phyloP scores from a whole-genome alignment of 2,329 filamentous ascomycete genomes.

The Pyrenochaeta sp. region DNA sequence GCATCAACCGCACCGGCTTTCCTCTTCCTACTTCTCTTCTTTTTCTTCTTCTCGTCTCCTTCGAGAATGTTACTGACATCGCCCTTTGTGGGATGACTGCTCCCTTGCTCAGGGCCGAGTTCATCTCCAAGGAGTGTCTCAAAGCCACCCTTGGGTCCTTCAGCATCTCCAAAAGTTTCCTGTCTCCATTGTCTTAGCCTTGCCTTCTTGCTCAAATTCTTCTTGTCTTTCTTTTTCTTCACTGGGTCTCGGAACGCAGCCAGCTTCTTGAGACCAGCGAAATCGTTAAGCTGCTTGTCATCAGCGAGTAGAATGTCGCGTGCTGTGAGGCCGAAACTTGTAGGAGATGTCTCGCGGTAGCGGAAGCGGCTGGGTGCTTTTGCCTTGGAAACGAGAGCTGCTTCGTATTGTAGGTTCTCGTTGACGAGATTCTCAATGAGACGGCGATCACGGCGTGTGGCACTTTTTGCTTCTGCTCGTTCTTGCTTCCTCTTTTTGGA shows the following conservation, averaged over 20 bases:
- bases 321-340: slow-evolving; percentile 86
- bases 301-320: slow-evolving; percentile 91
- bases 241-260: slow-evolving; percentile 86
- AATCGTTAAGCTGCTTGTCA: slow-evolving; percentile 86
- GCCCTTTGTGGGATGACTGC: no score
- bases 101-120: slow-evolving; percentile 1
- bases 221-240: slow-evolving; percentile 89
- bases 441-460: slow-evolving; percentile 79
- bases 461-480: slow-evolving; percentile 67
- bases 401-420: slow-evolving; percentile 76
- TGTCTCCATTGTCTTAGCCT: slow-evolving; percentile 84
- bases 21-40: slow-evolving; percentile 35
- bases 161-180: slow-evolving; percentile 69
- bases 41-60: slow-evolving; percentile 31
- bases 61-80: slow-evolving; percentile 20
- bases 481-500: slow-evolving; percentile 57
- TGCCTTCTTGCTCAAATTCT: slow-evolving; percentile 90
- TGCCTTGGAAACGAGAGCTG: slow-evolving; percentile 62
- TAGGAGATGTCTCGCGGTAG: slow-evolving; percentile 93
- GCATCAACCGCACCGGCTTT: slow-evolving; percentile 18
- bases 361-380: slow-evolving; percentile 71
- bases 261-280: slow-evolving; percentile 92
- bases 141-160: slow-evolving; percentile 58
- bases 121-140: slow-evolving; percentile 29
- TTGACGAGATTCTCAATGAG: slow-evolving; percentile 89